phyloP scores from a whole-genome alignment of 192 early-diverging fungal genomes.

The Gonapodya sp. region DNA sequence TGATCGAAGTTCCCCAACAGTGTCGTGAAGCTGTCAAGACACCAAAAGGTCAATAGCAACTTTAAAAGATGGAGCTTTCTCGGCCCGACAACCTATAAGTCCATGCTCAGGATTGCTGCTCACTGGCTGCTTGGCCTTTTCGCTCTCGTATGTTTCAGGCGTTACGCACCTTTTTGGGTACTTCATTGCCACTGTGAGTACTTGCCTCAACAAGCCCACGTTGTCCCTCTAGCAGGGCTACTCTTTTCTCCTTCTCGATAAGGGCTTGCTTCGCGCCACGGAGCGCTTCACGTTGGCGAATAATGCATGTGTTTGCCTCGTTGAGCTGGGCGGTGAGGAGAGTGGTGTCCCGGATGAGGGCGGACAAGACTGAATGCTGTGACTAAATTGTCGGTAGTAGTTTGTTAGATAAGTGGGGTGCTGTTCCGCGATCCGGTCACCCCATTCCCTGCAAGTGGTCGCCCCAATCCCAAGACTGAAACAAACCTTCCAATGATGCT shows the following conservation, averaged over 20 bases:
- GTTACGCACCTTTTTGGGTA: too few relatives aligned
- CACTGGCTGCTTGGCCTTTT: too few relatives aligned
- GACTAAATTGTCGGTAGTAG: too few relatives aligned
- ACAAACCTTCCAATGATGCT: conserved; percentile 1
- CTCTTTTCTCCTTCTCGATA: neutral
- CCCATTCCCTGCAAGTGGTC: too few relatives aligned
- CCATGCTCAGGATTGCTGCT: too few relatives aligned
- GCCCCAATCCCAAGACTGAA: neutral
- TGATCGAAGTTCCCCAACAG: neutral
- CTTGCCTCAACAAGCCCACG: neutral
- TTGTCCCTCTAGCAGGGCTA: neutral
- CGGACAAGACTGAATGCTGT: neutral
- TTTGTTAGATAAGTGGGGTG: too few relatives aligned
- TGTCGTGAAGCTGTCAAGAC: neutral
- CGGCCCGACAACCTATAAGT: too few relatives aligned
- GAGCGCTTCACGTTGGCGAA: neutral
- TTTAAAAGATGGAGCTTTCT: too few relatives aligned
- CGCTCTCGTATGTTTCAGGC: too few relatives aligned
- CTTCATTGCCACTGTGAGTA: too few relatives aligned
- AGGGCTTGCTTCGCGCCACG: neutral
- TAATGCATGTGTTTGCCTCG: neutral
- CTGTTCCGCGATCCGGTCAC: too few relatives aligned
- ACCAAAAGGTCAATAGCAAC: too few relatives aligned
- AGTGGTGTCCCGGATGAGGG: neutral
- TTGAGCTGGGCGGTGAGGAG: neutral